Evolutionary conservation across 1,284 basidiomycete genomes (phyloP).

Genomic region (Cryptococcus depauperatus): DNA sequence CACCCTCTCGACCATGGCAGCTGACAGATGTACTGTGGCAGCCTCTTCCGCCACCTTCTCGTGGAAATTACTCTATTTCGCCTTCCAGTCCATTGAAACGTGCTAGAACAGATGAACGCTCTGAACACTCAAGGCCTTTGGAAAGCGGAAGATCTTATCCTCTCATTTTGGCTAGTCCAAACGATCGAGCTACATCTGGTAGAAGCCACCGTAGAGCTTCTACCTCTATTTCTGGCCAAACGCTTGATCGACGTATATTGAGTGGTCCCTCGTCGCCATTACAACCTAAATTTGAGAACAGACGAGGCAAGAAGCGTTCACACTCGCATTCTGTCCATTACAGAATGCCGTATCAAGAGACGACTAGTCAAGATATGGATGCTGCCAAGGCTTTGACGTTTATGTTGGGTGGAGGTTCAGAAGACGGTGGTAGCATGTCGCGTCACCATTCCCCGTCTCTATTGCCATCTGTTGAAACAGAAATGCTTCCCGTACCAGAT

Average conservation of each 20-base stretch:
- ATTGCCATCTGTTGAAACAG: constrained; percentile 4
- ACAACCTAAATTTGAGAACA: constrained; percentile 9
- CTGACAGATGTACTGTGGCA: constrained; percentile 41
- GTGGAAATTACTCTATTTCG: constrained; percentile 16
- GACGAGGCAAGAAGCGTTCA: constrained; percentile 32
- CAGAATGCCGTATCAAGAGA: constrained; percentile 10
- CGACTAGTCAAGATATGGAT: constrained; percentile 39
- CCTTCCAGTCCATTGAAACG: constrained; percentile 28
- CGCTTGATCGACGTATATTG: constrained; percentile 6
- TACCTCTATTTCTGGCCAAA: constrained; percentile 9
- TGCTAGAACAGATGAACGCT: constrained; percentile 16
- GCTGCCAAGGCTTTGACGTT: constrained; percentile 37
- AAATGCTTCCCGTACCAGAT: constrained; percentile 14
- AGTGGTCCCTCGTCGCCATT: constrained; percentile 14
- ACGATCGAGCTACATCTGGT: neutral
- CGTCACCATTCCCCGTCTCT: constrained; percentile 2
- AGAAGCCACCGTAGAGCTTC: constrained; percentile 11
- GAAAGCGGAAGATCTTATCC: constrained; percentile 2
- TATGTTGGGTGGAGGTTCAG: constrained; percentile 30
- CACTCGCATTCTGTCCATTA: constrained; percentile 31
- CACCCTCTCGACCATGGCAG: constrained; percentile 40
- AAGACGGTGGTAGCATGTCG: constrained; percentile 8
- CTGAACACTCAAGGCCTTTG: constrained; percentile 6
- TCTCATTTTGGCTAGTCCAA: constrained; percentile 3
- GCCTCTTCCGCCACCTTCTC: constrained; percentile 36